Percentiles rank a stretch among this genome's conserved stretches.
Evolutionary conservation across 768 basidiomycete species (phyloP).

Genomic region (Lactifluus volemus): DNA sequence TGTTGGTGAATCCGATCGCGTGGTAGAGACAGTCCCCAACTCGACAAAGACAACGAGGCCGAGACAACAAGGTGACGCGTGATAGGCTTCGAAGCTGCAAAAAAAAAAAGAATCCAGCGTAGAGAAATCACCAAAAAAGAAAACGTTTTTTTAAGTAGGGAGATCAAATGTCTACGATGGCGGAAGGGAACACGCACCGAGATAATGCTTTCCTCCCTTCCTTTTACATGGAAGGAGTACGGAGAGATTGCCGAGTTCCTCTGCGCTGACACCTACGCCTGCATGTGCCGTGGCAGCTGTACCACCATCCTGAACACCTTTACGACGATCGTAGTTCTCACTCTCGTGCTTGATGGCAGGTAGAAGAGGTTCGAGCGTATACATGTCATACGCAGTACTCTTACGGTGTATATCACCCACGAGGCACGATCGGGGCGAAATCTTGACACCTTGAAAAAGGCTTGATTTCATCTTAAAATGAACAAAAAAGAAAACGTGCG

Average conservation of each 20-base stretch:
- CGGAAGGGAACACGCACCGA: slow-evolving; percentile 3
- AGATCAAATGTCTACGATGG: too few relatives aligned
- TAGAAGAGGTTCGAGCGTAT: background rate
- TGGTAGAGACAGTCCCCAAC: too few relatives aligned
- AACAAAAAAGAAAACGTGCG: too few relatives aligned
- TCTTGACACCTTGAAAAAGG: background rate
- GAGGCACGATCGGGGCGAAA: background rate
- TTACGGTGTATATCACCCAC: slow-evolving; percentile 15
- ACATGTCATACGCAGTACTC: slow-evolving; percentile 11
- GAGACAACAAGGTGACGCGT: too few relatives aligned
- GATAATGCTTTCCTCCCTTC: slow-evolving; percentile 16
- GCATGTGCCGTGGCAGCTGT: background rate
- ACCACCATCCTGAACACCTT: background rate
- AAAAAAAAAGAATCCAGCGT: too few relatives aligned
- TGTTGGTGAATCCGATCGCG: too few relatives aligned
- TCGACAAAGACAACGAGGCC: too few relatives aligned
- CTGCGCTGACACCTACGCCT: slow-evolving; percentile 1
- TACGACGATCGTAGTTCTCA: background rate
- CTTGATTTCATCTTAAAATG: slow-evolving; percentile 6
- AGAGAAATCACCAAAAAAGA: too few relatives aligned
- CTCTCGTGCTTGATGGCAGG: background rate
- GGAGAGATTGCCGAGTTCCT: slow-evolving; percentile 14
- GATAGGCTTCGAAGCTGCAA: too few relatives aligned
- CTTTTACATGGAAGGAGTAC: slow-evolving; percentile 15
- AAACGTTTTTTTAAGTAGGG: too few relatives aligned